Evolutionary conservation across 768 basidiomycete genomes (phyloP).

Genomic region (Leccinum incarnatum): DNA sequence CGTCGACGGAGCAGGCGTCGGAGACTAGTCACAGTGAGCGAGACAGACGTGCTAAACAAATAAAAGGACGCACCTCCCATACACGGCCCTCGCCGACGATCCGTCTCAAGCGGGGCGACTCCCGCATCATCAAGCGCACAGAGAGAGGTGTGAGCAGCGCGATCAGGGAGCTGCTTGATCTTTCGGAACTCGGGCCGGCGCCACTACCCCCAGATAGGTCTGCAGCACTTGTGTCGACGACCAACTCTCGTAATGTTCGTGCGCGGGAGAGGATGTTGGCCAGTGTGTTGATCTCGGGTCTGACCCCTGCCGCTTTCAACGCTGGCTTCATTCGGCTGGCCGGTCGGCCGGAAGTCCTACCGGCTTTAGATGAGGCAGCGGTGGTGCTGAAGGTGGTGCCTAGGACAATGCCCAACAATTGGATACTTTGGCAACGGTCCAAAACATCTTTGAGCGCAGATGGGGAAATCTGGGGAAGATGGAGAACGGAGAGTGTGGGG

Average conservation of each 20-base stretch:
- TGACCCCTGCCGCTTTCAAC: background rate
- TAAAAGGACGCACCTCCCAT: conserved; percentile 48
- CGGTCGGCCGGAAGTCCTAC: background rate
- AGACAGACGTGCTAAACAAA: background rate
- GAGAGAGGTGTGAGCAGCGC: conserved; percentile 41
- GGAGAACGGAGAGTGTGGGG: conserved; percentile 33
- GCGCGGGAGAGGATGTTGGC: conserved; percentile 16
- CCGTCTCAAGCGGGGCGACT: conserved; percentile 36
- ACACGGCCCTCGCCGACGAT: conserved; percentile 49
- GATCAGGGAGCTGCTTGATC: background rate
- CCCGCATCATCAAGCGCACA: conserved; percentile 44
- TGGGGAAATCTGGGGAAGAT: conserved; percentile 23
- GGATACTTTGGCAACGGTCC: conserved; percentile 18
- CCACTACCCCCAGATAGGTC: background rate
- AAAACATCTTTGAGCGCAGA: conserved; percentile 20
- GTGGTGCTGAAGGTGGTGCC: conserved; percentile 9
- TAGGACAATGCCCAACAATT: conserved; percentile 19
- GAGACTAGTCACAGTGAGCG: conserved; percentile 9
- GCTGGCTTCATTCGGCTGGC: background rate
- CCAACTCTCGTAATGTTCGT: conserved; percentile 11
- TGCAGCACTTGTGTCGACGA: conserved; percentile 15
- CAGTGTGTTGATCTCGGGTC: conserved; percentile 16
- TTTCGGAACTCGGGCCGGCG: background rate
- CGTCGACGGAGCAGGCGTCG: conserved; percentile 7
- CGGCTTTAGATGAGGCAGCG: background rate